These are phyloP conservation scores for Albifimbria verrucaria DNA, from an alignment of 2,329 filamentous ascomycete species.

Conservation along the genomic window DNA sequence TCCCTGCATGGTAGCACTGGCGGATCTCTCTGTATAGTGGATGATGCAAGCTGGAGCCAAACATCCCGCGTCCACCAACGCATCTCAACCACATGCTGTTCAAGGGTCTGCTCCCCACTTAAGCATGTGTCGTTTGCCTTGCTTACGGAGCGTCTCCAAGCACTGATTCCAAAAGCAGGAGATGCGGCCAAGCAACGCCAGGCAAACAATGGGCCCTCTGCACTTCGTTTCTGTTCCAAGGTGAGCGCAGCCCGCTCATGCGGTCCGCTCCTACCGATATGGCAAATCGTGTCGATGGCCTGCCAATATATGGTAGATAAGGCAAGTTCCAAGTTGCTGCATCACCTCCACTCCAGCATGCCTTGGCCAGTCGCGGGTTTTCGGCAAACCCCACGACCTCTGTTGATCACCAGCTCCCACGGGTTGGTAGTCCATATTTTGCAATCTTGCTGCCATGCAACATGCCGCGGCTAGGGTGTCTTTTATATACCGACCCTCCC, in stretches of 20 bases:
- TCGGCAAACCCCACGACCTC: background rate
- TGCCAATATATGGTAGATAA: background rate
- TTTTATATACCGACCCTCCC: background rate
- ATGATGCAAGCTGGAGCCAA: background rate
- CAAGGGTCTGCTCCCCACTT: background rate
- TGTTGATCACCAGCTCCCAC: background rate
- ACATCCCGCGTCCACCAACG: background rate
- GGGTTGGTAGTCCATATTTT: too few species aligned
- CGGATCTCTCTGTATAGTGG: background rate
- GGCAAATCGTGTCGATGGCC: background rate
- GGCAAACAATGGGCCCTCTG: background rate
- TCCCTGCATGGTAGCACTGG: background rate
- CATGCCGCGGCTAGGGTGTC: background rate
- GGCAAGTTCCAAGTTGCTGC: background rate
- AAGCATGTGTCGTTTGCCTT: background rate
- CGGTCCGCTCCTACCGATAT: conserved; percentile 1
- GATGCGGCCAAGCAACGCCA: background rate
- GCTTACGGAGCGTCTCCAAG: background rate
- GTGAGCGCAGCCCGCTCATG: background rate
- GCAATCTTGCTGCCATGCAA: background rate
- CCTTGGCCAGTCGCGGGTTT: background rate
- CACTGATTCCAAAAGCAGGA: background rate
- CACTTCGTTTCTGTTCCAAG: background rate
- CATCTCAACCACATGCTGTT: background rate
- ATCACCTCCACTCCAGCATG: background rate